Base-by-base conservation (phyloP, 73 alveolate genomes). In the Paraurostyla sp. region DNA sequence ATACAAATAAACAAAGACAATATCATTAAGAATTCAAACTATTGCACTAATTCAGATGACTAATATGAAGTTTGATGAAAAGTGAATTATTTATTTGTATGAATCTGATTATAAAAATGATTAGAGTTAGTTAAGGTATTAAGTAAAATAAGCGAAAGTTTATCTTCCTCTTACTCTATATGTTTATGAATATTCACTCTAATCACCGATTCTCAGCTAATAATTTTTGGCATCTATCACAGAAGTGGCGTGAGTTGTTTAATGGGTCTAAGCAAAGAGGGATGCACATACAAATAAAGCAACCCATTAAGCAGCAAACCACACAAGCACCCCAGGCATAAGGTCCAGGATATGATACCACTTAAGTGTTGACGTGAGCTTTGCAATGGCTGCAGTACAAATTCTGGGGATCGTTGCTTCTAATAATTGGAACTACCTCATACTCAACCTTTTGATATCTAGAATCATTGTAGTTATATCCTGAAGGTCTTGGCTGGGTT, bases 281-380 rank as follows among this genome's bases (percentile, higher is more conserved):
- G 20, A 65, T 58, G 36, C 82, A 65, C 42, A 56, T 38, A 40
- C 41, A 65, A 33, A 65, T 22, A 22, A 65, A 65, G 46, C 82
- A 65, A 2, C 82, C 82, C 82, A 65, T 65, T 38, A 65, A 65
- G 41, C 82, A 65, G 82, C 82, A 65, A 3, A 65, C 82, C 0
- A 38, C 60, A 40, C 82, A 65, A 15, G 82, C 82, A 18, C 82
- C 82, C 82, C 82, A 65, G 2, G 82, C 82, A 40, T 65, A 65
- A 38, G 82, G 82, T 38, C 82, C 82, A 38, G 82, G 82, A 38
- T 65, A 65, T 35, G 82, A 65, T 9, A 65, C 41, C 11, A 65
- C 82, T 2, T 65, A 22, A 0, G 82, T 65, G 36, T 65, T 25
- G 7, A 65, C 82, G 35, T 65, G 20, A 36, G 40, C 82, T 22